phyloP scores from a whole-genome alignment of 306 rosid species.

The Cotoneaster glaucophyllus region DNA sequence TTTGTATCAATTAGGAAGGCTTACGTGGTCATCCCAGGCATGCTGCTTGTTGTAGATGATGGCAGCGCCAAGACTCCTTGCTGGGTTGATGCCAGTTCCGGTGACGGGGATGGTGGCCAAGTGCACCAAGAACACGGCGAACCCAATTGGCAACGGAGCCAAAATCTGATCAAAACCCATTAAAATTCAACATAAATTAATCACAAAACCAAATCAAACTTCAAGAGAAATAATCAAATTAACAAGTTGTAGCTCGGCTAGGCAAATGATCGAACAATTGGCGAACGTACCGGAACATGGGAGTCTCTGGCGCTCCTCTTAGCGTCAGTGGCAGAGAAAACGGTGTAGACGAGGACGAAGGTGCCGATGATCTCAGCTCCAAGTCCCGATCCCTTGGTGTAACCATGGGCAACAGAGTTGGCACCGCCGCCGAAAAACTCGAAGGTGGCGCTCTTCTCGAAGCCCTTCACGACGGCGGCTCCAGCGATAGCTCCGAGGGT shows the following conservation, averaged over 20 bases:
- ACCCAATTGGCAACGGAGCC: constrained; percentile 95
- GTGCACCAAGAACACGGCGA: constrained; percentile 61
- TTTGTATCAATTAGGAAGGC: background rate
- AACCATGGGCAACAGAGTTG: constrained; percentile 53
- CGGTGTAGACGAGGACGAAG: constrained; percentile 56
- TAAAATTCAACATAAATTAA: background rate
- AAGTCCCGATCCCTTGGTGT: constrained; percentile 70
- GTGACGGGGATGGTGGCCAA: constrained; percentile 56
- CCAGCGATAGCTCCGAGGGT: constrained; percentile 68
- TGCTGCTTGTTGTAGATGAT: constrained; percentile 35
- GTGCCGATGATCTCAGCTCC: constrained; percentile 59
- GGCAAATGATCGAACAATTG: background rate
- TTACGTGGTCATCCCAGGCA: constrained; percentile 49
- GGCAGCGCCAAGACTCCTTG: constrained; percentile 53
- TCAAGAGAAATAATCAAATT: background rate
- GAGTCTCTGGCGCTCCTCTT: constrained; percentile 80
- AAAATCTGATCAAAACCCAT: constrained; percentile 37
- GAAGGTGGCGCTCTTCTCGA: constrained; percentile 5
- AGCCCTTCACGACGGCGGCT: constrained; percentile 51
- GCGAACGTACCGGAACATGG: constrained; percentile 48
- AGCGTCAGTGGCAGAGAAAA: constrained; percentile 94
- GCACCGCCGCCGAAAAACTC: constrained; percentile 45
- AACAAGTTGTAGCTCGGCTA: background rate
- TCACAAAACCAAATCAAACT: background rate
- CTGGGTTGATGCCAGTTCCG: constrained; percentile 59